Evolutionary conservation across 805 yeast species (phyloP), one percentile per base, ranked within the genome.

Genomic region (Kazachstania africana): DNA sequence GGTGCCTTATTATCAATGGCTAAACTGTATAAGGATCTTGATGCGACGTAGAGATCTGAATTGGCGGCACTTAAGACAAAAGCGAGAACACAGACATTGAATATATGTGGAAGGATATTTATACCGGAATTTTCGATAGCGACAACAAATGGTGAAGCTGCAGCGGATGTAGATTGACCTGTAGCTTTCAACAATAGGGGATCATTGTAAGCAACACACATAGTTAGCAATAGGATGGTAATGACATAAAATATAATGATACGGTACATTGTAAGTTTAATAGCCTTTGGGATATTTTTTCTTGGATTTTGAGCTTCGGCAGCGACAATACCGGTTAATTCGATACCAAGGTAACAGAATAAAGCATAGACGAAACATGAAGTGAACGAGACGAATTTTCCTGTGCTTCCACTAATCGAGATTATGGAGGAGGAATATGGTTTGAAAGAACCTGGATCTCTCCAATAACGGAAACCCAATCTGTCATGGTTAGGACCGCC

Each of bases 141-240:
- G 47, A 81, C 75, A 32, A 81, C 87, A 47, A 81, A 82, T 24
- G 94, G 94, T 12, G 91, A 78, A 14, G 88, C 85, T 25, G 78
- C 67, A 3, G 87, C 84, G 26, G 63, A 62, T 2, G 70, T 57
- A n/a, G 59, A 52, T 31, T 72, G 66, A 3, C 46, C 40, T 18
- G 71, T 72, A 12, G 72, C 65, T 12, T 75, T 74, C 16, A 56
- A 24, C 38, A 78, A 62, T 29, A 55, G 42, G 24, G 68, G 65
- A 48, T 74, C 75, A 39, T 62, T 63, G 36, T 70, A 69, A 23
- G 81, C 68, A 35, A 78, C 87, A 50, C 75, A 65, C 72, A 76
- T 64, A 28, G 84, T 83, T 40, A 80, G 58, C 36, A 78, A 56
- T 43, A 77, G 63, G 33, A 78, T 72, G 16, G 79, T 66, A 24